Evolutionary conservation across 176 grass and related monocot species (phyloP).

Genomic region (Metroxylon sagu): DNA sequence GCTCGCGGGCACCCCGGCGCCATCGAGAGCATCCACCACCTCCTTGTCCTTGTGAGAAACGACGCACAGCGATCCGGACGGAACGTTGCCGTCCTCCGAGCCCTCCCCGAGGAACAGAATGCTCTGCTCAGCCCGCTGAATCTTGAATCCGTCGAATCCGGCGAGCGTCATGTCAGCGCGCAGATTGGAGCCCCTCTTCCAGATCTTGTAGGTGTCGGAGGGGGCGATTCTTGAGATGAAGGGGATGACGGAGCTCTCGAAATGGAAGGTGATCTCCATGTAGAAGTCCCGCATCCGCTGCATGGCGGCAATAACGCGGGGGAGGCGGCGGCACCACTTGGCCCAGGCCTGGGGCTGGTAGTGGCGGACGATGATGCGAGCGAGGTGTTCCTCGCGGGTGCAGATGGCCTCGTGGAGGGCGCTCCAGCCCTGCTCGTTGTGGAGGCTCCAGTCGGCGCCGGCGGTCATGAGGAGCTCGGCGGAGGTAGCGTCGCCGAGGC

Average conservation of each 20-base stretch:
- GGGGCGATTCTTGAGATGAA: conserved; percentile 9
- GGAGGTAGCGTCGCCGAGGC: not conserved
- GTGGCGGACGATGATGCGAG: conserved; percentile 6
- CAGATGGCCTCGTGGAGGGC: conserved; percentile 6
- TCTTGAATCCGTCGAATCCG: conserved; percentile 11
- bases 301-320: conserved; percentile 1
- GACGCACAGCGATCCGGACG: not conserved
- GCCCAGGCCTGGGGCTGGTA: not conserved
- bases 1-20: not conserved
- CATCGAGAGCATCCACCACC: conserved; percentile 2
- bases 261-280: conserved; percentile 17
- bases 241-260: conserved; percentile 13
- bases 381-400: not conserved
- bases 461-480: conserved; percentile 3
- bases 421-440: conserved; percentile 4
- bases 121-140: conserved; percentile 1
- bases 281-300: conserved; percentile 11
- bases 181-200: conserved; percentile 10
- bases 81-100: not conserved
- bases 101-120: conserved; percentile 6
- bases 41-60: conserved; percentile 9
- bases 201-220: conserved; percentile 16
- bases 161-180: conserved; percentile 10
- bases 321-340: conserved; percentile 8
- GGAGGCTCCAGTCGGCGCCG: conserved; percentile 7